A percentile compares a stretch with the other conserved stretches of the same genome.
Conservation (phyloP, 2,329 filamentous ascomycete species). For the Cladosporium sp. region DNA sequence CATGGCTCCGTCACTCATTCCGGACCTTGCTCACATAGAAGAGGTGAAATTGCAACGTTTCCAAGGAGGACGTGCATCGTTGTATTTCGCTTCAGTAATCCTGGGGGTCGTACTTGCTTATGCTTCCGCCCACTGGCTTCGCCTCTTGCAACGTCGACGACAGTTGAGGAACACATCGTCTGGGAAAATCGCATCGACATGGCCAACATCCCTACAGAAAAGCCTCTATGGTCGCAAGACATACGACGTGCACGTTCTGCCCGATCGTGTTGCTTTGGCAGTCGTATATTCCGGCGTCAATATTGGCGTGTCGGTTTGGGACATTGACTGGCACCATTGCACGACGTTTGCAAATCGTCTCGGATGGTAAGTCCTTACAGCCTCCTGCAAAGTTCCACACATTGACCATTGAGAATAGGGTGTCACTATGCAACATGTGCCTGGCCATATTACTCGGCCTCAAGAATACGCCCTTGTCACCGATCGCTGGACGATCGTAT, state of each 20-base stretch:
- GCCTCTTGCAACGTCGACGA: background rate
- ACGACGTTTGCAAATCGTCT: slow-evolving; percentile 23
- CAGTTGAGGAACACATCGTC: background rate
- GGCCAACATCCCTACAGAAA: background rate
- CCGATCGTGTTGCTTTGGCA: slow-evolving; percentile 3
- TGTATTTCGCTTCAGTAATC: slow-evolving; percentile 18
- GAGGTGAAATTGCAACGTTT: slow-evolving; percentile 6
- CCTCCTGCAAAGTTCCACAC: background rate
- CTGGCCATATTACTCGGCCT: slow-evolving; percentile 23
- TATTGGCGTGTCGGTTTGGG: slow-evolving; percentile 11
- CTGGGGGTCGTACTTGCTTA: slow-evolving; percentile 15
- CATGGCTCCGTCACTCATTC: slow-evolving; percentile 13
- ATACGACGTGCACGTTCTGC: background rate
- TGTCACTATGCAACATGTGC: slow-evolving; percentile 23
- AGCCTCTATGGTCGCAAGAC: background rate
- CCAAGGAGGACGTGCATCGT: slow-evolving; percentile 12
- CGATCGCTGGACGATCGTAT: slow-evolving; percentile 22
- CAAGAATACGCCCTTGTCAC: slow-evolving; percentile 26
- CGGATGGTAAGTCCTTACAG: slow-evolving; percentile 18
- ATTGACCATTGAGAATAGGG: slow-evolving; percentile 10
- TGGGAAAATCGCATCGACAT: background rate
- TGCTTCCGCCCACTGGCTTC: slow-evolving; percentile 16
- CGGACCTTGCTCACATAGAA: slow-evolving; percentile 6
- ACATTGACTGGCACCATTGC: slow-evolving; percentile 13
- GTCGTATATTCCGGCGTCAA: slow-evolving; percentile 14